phyloP scores from a whole-genome alignment of 2,329 filamentous ascomycete species.

The Epichloe sp. region DNA sequence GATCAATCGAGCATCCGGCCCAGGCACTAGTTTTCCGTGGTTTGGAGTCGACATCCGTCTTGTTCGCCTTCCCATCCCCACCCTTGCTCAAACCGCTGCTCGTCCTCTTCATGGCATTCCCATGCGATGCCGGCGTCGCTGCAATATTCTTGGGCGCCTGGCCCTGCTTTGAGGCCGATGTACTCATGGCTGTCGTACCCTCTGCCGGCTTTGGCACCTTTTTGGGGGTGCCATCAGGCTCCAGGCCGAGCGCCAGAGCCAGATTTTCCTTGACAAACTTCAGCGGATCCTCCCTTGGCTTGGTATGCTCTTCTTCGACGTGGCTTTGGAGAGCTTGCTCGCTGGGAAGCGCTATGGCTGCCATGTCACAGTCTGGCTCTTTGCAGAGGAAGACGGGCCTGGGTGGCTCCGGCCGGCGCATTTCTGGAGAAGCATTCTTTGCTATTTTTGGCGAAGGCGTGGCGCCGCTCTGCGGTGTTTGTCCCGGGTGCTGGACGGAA shows the following conservation, averaged over 20 bases:
- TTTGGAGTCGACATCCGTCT: conserved; percentile 5
- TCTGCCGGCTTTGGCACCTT: conserved; percentile 18
- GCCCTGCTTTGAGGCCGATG: conserved; percentile 33
- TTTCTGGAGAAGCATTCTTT: conserved; percentile 35
- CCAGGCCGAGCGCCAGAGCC: conserved; percentile 35
- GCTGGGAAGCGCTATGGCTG: conserved; percentile 34
- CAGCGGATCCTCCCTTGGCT: conserved; percentile 39
- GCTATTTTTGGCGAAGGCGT: conserved; percentile 34
- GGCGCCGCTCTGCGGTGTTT: conserved; percentile 23
- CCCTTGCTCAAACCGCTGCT: conserved; percentile 31
- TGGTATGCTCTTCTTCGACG: conserved; percentile 44
- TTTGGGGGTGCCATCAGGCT: conserved; percentile 33
- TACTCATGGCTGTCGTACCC: conserved; percentile 24
- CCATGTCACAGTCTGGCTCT: conserved; percentile 41
- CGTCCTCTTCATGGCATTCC: conserved; percentile 37
- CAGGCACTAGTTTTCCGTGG: conserved; percentile 17
- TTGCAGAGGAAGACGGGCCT: conserved; percentile 36
- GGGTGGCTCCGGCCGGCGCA: conserved; percentile 21
- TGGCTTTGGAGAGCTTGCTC: conserved; percentile 42
- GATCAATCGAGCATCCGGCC: conserved; percentile 36
- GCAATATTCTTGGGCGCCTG: conserved; percentile 31
- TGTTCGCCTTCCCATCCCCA: conserved; percentile 21
- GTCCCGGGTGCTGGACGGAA: conserved; percentile 23
- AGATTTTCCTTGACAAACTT: conserved; percentile 40
- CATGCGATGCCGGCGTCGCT: conserved; percentile 37